phyloP scores from a whole-genome alignment of 1,284 basidiomycete species.

The Stereum hirsutum region DNA sequence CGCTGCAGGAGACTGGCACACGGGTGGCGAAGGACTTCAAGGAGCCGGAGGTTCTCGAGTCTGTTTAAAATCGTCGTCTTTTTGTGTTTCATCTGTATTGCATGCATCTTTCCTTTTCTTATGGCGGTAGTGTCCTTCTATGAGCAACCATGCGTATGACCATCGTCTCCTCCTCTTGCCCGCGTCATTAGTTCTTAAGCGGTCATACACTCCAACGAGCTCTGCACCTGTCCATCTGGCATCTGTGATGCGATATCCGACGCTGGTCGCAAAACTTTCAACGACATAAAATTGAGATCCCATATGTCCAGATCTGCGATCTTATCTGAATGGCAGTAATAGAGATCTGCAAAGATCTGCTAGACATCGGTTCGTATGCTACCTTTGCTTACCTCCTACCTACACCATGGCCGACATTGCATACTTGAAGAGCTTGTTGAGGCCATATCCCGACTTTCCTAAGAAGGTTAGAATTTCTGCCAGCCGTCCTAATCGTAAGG shows the following conservation, averaged over 20 bases:
- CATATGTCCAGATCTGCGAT: too few species aligned
- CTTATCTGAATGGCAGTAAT: too few species aligned
- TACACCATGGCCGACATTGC: conserved; percentile 69
- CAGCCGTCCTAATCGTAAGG: neutral
- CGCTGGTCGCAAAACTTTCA: too few species aligned
- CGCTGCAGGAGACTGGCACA: conserved; percentile 75
- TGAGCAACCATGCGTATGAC: too few species aligned
- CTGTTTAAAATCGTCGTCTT: conserved; percentile 51
- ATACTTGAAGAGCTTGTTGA: conserved; percentile 60
- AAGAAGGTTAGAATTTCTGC: conserved; percentile 53
- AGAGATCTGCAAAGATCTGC: too few species aligned
- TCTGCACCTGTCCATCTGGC: too few species aligned
- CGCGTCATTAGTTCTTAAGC: too few species aligned
- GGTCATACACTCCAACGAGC: too few species aligned
- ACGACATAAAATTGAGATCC: too few species aligned
- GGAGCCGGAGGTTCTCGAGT: conserved; percentile 82
- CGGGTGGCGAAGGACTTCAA: conserved; percentile 87
- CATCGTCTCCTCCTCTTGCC: too few species aligned
- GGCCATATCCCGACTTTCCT: conserved; percentile 74
- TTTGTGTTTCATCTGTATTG: conserved; percentile 31
- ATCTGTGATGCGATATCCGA: too few species aligned
- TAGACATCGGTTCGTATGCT: too few species aligned
- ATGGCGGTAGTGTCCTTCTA: conserved; percentile 30
- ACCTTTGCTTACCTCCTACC: conserved; percentile 1
- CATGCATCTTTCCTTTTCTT: conserved; percentile 24